phyloP scores from a whole-genome alignment of 441 rosid species.

The Kokia cookei region DNA sequence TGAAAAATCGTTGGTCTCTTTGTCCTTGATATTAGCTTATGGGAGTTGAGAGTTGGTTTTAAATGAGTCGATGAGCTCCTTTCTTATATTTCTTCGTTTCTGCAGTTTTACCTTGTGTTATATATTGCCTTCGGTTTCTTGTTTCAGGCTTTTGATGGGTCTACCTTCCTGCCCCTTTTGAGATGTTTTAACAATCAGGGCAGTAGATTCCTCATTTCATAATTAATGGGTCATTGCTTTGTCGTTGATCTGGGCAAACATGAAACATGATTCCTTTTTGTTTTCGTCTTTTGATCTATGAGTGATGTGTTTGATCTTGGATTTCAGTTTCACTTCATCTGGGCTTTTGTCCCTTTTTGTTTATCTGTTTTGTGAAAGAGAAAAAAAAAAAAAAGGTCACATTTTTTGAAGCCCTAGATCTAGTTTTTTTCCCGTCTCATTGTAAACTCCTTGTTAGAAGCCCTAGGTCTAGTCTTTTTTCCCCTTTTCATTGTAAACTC shows the following conservation, averaged over 20 bases:
- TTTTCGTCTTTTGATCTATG: neutral
- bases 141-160: neutral
- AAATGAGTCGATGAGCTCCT: neutral
- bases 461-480: neutral
- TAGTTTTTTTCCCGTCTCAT: neutral
- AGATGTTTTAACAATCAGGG: neutral
- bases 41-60: neutral
- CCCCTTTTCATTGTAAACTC: neutral
- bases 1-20: neutral
- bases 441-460: neutral
- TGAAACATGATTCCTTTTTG: neutral
- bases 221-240: neutral
- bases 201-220: neutral
- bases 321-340: constrained; percentile 1
- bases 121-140: neutral
- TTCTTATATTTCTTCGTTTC: neutral
- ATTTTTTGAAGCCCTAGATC: constrained; percentile 2
- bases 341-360: constrained; percentile 8
- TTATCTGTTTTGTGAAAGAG: neutral
- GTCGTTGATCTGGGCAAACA: neutral
- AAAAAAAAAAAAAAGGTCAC: neutral
- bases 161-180: neutral
- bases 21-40: neutral
- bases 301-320: neutral
- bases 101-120: neutral